Evolutionary conservation across 306 rosid species (phyloP), one percentile per base, ranked within the genome.

Genomic region (Castanospermum australe): DNA sequence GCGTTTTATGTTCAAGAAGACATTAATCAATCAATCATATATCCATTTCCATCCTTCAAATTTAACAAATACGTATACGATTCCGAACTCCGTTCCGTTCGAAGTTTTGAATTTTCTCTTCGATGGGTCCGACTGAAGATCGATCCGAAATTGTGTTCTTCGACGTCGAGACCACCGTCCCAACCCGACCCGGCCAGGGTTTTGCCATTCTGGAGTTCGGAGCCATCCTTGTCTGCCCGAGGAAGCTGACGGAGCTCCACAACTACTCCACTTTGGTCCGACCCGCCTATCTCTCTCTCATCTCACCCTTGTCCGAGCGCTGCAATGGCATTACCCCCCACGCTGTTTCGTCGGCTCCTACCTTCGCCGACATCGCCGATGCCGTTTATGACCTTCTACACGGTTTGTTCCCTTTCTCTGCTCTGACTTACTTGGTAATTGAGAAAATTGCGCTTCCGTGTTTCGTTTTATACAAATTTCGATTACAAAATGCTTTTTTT

Each of bases 131-230:
- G 41, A 44, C 39, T 59, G 97, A 90, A 38, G 97, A 87, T 6
- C 90, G 94, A 6, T 90, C 89, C 0, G 97, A 96, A 60, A 95
- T 95, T 6, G 98, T 82, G 0, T 93, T 95, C 89, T 95, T 95
- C 89, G 99, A 95, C 73, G 83, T 93, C 15, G 99, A 95, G 73
- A 95, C 99, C 32, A 93, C 91, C 62, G 91, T 93, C 6, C 99
- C 98, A 8, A 86, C 89, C 65, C 89, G 93, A 57, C 0, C 84
- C 24, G 96, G 94, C 0, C 92, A 91, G 78, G 67, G 89, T 14
- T 84, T 77, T 39, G 83, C 92, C 0, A 77, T 95, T 57, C 70
- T 95, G 11, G 99, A 95, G 76, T 95, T 95, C 73, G 99, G 98
- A 39, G 85, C 98, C 28, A 95, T 95, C 25, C 85, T 95, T 20